These are phyloP conservation scores for Celoporthe dispersa DNA, from an alignment of 2,329 filamentous ascomycete species.

Conservation along the genomic window DNA sequence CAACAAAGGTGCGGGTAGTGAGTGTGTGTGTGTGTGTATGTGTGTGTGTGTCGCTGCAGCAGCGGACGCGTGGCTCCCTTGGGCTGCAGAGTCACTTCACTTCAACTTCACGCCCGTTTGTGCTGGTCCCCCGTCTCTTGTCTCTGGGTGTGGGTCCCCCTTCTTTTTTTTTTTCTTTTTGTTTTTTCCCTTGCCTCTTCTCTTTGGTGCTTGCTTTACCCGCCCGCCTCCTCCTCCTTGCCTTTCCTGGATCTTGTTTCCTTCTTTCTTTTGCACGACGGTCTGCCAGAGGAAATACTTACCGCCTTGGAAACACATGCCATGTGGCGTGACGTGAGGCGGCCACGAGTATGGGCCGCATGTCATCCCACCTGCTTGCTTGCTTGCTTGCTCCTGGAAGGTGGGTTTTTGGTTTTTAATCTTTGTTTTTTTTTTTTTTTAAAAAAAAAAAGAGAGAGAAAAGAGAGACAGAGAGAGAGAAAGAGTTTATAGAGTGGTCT, in stretches of 20 bases:
- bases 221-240: no score
- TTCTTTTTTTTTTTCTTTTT: no score
- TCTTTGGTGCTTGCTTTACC: no score
- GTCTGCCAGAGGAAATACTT: background rate
- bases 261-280: background rate
- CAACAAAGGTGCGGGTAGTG: no score
- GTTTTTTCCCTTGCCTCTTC: no score
- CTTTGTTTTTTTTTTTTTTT: no score
- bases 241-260: background rate
- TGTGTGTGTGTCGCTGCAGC: background rate
- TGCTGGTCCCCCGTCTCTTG: no score
- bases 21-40: background rate
- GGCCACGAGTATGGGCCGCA: constrained; percentile 18
- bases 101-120: background rate
- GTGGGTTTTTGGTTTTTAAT: no score
- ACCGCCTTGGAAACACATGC: constrained; percentile 13
- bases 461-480: no score
- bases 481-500: background rate
- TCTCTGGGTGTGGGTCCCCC: no score
- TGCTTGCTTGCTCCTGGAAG: background rate
- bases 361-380: background rate
- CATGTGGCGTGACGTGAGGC: constrained; percentile 27
- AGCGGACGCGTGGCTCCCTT: background rate
- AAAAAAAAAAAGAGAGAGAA: no score
- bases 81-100: background rate